phyloP scores from a whole-genome alignment of 768 basidiomycete species.

The Podaxis sp. region DNA sequence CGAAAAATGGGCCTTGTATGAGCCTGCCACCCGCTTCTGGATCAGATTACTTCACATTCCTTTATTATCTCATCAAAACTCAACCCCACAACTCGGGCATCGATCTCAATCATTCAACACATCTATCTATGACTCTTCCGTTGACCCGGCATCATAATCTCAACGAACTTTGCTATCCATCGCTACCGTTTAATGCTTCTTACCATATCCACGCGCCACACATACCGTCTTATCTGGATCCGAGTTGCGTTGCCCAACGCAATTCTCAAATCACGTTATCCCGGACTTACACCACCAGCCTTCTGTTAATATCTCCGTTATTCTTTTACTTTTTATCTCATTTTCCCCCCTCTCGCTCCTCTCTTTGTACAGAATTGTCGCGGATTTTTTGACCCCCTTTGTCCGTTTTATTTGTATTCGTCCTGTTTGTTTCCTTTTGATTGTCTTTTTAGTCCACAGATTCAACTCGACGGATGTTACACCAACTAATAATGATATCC shows the following conservation, averaged over 20 bases:
- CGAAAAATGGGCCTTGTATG: slow-evolving; percentile 59
- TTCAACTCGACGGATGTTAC: not conserved
- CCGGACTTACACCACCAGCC: not conserved
- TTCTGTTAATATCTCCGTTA: not conserved
- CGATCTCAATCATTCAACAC: not conserved
- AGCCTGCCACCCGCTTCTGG: slow-evolving; percentile 13
- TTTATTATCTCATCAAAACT: not conserved
- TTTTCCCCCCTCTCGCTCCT: not conserved
- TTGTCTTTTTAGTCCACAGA: not conserved
- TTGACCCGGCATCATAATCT: not conserved
- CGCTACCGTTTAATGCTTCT: not conserved
- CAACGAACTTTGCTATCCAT: slow-evolving; percentile 12
- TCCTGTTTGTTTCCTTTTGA: not conserved
- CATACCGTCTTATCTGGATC: not conserved
- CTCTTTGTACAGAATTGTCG: not conserved
- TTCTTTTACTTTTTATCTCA: not conserved
- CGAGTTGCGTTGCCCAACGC: not conserved
- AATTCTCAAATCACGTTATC: not conserved
- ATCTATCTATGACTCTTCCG: not conserved
- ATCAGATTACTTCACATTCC: not conserved
- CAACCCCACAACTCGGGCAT: not conserved
- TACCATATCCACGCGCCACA: not conserved
- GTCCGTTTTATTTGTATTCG: not conserved
- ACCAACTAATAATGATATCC: not conserved
- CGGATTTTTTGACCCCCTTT: not conserved